Evolutionary conservation across 306 rosid species (phyloP), one percentile per base, ranked within the genome.

Genomic region (Dryas drummondii): DNA sequence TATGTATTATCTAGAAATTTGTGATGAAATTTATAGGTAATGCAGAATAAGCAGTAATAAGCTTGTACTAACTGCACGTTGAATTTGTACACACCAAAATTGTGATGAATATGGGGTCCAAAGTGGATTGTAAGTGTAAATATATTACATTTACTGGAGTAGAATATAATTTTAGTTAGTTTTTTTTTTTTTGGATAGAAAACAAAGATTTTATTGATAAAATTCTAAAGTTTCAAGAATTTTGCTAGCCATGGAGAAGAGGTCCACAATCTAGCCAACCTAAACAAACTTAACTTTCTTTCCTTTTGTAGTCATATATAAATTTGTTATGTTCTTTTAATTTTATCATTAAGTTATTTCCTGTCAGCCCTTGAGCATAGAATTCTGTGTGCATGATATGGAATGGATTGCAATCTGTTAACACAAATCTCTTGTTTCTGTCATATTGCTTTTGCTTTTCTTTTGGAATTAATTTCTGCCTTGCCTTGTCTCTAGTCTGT

Each of bases 401-500:
- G 41, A 1, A 22, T 32, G 37, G 37, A 32, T 32, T 32, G 37
- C 37, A 32, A 32, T 58, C 68, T 63, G 9, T 65, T 65, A 71
- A 71, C 40, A 54, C 26, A 10, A n/a, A 15, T 53, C 46, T 70
- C 13, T 52, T 47, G 74, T 52, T 32, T 60, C 8, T 51, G 59
- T 14, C 58, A 66, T 14, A 10, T n/a, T 13, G 22, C n/a, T 32
- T 19, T 64, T 41, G 60, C 5, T 48, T 61, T 15, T 51, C 14
- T 40, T 32, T 1, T 32, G 37, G 37, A 32, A 62, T 63, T 6
- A 7, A 52, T 57, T 53, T 53, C 7, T 22, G 42, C 50, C 19
- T 54, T 44, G 13, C 46, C 76, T 27, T 32, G 37, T 32, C 37
- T 32, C 37, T 32, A 44, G 32, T 81, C 55, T 27, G 60, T 73